Conservation (phyloP, 805 yeast species). For the Yarrowia phangngaensis region DNA sequence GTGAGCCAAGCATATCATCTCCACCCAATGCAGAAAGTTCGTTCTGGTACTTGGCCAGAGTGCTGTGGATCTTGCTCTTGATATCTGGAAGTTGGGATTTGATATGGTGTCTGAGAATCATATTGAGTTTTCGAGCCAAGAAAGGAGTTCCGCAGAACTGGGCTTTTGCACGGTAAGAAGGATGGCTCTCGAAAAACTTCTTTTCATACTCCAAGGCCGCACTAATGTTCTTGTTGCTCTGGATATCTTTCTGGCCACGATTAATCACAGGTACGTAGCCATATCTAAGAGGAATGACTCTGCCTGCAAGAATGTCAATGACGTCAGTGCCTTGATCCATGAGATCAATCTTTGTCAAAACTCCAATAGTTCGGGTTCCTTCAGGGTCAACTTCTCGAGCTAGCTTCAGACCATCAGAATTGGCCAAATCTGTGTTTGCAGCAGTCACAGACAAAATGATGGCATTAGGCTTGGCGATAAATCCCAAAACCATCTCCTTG, state of each 20-base stretch:
- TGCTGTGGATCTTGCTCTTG: conserved; percentile 81
- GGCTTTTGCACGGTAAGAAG: conserved; percentile 85
- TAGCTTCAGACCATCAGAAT: conserved; percentile 90
- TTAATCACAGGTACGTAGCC: conserved; percentile 97
- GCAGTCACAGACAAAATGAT: conserved; percentile 92
- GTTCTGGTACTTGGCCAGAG: conserved; percentile 75
- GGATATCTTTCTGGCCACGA: conserved; percentile 96
- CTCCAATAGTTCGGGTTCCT: conserved; percentile 93
- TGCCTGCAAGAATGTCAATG: conserved; percentile 87
- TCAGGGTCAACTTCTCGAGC: conserved; percentile 98
- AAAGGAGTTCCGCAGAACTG: conserved; percentile 97
- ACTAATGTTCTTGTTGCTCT: conserved; percentile 77
- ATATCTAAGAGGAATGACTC: conserved; percentile 90
- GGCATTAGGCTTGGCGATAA: conserved; percentile 93
- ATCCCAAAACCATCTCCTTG: conserved; percentile 86
- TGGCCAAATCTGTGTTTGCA: conserved; percentile 95
- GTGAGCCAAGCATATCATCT: conserved; percentile 73
- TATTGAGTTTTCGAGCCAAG: conserved; percentile 86
- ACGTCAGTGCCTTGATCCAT: conserved; percentile 99
- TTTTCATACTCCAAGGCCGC: conserved; percentile 82
- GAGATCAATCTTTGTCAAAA: conserved; percentile 89
- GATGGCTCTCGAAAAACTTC: conserved; percentile 76
- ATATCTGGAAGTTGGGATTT: conserved; percentile 87
- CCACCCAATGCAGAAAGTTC: conserved; percentile 70
- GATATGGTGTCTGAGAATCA: conserved; percentile 86